These are phyloP conservation scores for Aspergillus quadrilineatus DNA, from an alignment of 2,329 filamentous ascomycete species.

Conservation along the genomic window DNA sequence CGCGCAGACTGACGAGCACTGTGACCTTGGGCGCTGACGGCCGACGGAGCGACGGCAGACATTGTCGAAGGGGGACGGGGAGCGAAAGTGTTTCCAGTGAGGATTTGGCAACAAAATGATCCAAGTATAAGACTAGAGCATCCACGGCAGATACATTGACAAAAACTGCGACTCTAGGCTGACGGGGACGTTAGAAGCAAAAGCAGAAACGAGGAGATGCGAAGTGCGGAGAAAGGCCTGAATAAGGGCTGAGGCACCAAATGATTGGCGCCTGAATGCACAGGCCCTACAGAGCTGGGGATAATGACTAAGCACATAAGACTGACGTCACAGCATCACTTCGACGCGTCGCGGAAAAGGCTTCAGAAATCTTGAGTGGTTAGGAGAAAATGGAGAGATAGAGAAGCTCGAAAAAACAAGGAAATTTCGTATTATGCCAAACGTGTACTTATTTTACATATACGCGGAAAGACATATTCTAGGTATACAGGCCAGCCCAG, in stretches of 20 bases:
- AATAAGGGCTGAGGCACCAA: constrained; percentile 8
- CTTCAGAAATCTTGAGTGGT: not conserved
- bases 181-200: constrained; percentile 8
- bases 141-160: constrained; percentile 14
- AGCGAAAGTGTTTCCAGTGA: constrained; percentile 11
- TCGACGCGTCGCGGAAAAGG: not conserved
- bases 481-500: constrained; percentile 28
- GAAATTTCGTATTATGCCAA: constrained; percentile 20
- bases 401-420: not conserved
- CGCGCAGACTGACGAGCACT: constrained; percentile 40
- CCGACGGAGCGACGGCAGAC: constrained; percentile 30
- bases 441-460: constrained; percentile 25
- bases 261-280: constrained; percentile 13
- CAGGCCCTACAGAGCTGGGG: constrained; percentile 1
- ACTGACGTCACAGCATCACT: not conserved
- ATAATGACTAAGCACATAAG: constrained; percentile 13
- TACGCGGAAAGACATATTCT: constrained; percentile 23
- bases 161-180: not conserved
- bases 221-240: constrained; percentile 22
- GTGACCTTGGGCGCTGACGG: constrained; percentile 29
- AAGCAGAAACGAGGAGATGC: constrained; percentile 9
- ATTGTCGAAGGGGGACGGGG: constrained; percentile 2
- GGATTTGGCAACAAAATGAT: constrained; percentile 4
- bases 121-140: not conserved
- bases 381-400: not conserved